Evolutionary conservation across 2,329 filamentous ascomycete genomes (phyloP).

Genomic region (Ambrosiella xylebori): DNA sequence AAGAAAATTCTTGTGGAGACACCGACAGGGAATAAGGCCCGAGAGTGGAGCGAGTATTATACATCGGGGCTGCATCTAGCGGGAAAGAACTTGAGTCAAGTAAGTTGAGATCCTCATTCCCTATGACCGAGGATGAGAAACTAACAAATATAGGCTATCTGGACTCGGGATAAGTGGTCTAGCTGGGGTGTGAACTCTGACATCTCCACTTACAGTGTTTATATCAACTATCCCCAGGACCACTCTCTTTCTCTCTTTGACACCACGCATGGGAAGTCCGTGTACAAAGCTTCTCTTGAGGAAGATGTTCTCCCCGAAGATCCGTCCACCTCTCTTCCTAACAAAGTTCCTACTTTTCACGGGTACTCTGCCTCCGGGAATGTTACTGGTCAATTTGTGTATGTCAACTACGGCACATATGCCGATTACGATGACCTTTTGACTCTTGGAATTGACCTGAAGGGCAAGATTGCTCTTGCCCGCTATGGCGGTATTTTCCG

Average conservation of each 20-base stretch:
- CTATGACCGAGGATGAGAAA: not conserved
- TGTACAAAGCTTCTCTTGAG: conserved; percentile 64
- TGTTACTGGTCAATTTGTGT: conserved; percentile 74
- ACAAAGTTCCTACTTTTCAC: conserved; percentile 78
- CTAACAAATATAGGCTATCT: conserved; percentile 36
- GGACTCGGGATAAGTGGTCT: conserved; percentile 59
- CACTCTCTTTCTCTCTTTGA: conserved; percentile 31
- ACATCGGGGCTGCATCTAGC: conserved; percentile 59
- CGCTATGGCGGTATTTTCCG: conserved; percentile 80
- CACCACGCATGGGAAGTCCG: conserved; percentile 26
- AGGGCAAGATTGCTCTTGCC: conserved; percentile 73
- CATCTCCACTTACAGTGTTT: conserved; percentile 57
- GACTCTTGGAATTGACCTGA: conserved; percentile 53
- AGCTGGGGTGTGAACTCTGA: conserved; percentile 49
- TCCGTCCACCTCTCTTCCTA: conserved; percentile 51
- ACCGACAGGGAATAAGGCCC: conserved; percentile 36
- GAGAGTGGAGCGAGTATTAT: conserved; percentile 65
- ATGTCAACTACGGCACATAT: conserved; percentile 80
- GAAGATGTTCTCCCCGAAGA: conserved; percentile 79
- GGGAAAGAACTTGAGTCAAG: conserved; percentile 60
- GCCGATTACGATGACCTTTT: conserved; percentile 69
- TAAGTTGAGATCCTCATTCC: conserved; percentile 15
- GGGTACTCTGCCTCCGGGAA: conserved; percentile 88
- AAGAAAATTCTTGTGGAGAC: conserved; percentile 39
- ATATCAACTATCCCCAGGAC: conserved; percentile 56